phyloP scores from a whole-genome alignment of 306 rosid genomes.

The Fragaria ananassa region DNA sequence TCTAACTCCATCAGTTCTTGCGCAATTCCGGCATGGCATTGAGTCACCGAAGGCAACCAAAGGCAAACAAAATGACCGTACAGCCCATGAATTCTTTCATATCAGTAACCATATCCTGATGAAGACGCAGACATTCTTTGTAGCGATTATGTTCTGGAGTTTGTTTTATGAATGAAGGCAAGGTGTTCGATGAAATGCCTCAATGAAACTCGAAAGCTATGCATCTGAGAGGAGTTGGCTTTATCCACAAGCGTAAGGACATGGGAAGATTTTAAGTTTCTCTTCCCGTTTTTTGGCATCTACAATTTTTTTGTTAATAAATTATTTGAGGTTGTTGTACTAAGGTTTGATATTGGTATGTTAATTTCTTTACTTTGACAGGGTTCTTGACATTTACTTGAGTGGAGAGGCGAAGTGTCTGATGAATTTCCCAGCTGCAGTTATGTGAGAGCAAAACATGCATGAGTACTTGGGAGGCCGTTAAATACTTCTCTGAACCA shows the following conservation, averaged over 20 bases:
- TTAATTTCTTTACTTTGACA: background rate
- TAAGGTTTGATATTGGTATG: background rate
- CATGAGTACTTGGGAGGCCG: background rate
- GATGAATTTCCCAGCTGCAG: background rate
- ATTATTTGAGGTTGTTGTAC: background rate
- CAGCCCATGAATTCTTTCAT: background rate
- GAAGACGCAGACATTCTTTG: background rate
- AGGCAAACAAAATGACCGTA: background rate
- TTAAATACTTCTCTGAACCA: too few relatives aligned
- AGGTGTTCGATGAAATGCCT: slow-evolving; percentile 1
- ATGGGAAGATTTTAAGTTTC: background rate
- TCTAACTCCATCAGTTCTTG: background rate
- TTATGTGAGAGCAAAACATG: background rate
- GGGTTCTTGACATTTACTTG: background rate
- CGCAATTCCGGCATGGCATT: background rate
- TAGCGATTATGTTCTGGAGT: background rate
- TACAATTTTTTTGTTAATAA: background rate
- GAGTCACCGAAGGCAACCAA: background rate
- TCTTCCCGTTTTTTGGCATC: background rate
- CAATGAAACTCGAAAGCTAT: background rate
- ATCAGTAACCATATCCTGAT: background rate
- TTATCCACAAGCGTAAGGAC: background rate
- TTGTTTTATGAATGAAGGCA: background rate
- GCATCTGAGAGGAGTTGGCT: slow-evolving; percentile 7
- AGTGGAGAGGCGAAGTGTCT: background rate